phyloP scores from a whole-genome alignment of 2,329 filamentous ascomycete genomes.

The Claviceps maximensis region DNA sequence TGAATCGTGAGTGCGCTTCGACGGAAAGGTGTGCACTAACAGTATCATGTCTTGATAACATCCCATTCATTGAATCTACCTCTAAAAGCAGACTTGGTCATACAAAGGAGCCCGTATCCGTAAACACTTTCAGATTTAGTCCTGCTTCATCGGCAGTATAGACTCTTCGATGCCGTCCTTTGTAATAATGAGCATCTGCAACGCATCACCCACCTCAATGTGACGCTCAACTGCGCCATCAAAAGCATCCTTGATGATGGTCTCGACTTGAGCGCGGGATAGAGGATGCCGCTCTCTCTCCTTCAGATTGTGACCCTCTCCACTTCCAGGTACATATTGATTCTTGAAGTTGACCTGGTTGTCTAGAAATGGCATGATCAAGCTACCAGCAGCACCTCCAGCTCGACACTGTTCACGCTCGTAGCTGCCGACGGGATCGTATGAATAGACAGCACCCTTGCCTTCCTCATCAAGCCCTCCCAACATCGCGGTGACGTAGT shows the following conservation, averaged over 20 bases:
- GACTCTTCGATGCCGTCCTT: constrained; percentile 79
- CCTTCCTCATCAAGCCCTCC: constrained; percentile 91
- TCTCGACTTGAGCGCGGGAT: constrained; percentile 60
- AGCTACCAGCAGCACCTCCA: constrained; percentile 76
- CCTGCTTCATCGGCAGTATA: constrained; percentile 75
- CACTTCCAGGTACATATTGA: constrained; percentile 82
- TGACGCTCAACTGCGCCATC: constrained; percentile 96
- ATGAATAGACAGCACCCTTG: constrained; percentile 87
- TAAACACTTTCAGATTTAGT: constrained; percentile 38
- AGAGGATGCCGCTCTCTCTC: constrained; percentile 59
- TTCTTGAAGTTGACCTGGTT: constrained; percentile 99
- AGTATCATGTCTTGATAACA: not conserved
- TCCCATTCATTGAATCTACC: constrained; percentile 1
- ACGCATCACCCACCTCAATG: constrained; percentile 92
- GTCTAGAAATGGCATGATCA: constrained; percentile 98
- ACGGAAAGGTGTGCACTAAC: not conserved
- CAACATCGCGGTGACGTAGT: constrained; percentile 91
- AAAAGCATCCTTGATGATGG: constrained; percentile 91
- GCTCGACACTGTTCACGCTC: constrained; percentile 94
- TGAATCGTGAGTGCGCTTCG: not conserved
- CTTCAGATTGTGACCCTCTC: constrained; percentile 67
- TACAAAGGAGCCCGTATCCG: not conserved
- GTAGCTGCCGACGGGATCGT: constrained; percentile 95
- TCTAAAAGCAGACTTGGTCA: constrained; percentile 3
- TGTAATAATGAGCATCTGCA: constrained; percentile 93